Evolutionary conservation across 176 grass and related monocot genomes (phyloP).

Genomic region (Cymbopogon citratus): DNA sequence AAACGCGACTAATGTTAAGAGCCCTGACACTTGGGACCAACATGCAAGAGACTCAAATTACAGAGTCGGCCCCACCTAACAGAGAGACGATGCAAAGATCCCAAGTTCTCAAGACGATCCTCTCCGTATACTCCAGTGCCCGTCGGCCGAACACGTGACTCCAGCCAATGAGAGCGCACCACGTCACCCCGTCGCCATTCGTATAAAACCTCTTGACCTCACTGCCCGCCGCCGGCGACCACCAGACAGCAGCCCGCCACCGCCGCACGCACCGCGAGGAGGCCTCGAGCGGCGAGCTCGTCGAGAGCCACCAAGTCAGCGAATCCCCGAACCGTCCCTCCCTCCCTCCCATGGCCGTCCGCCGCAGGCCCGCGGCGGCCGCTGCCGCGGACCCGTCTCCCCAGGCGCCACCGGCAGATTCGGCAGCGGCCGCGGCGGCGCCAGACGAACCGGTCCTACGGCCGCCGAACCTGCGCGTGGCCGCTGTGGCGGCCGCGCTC

Average conservation of each 20-base stretch:
- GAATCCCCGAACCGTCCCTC: background rate
- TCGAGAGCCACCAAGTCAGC: background rate
- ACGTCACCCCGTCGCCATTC: conserved; percentile 9
- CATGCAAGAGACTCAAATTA: background rate
- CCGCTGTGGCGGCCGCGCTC: conserved; percentile 27
- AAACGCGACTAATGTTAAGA: too few species aligned
- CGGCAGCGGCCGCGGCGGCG: background rate
- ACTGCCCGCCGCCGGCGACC: conserved; percentile 22
- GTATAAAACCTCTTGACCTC: background rate
- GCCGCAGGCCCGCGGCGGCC: conserved; percentile 37
- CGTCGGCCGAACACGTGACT: conserved; percentile 39
- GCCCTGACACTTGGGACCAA: background rate
- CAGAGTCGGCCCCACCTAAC: background rate
- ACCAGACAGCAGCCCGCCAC: background rate
- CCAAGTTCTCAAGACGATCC: background rate
- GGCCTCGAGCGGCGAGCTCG: background rate
- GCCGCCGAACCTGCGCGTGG: conserved; percentile 55
- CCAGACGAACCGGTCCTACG: conserved; percentile 45
- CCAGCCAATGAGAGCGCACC: conserved; percentile 27
- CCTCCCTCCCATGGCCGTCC: conserved; percentile 36
- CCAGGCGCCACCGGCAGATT: background rate
- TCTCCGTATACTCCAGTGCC: background rate
- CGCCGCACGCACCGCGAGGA: background rate
- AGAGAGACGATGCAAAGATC: background rate
- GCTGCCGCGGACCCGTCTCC: conserved; percentile 19